Evolutionary conservation across 768 basidiomycete genomes (phyloP), one percentile per base, ranked within the genome.

Genomic region (Suillus brevipes): DNA sequence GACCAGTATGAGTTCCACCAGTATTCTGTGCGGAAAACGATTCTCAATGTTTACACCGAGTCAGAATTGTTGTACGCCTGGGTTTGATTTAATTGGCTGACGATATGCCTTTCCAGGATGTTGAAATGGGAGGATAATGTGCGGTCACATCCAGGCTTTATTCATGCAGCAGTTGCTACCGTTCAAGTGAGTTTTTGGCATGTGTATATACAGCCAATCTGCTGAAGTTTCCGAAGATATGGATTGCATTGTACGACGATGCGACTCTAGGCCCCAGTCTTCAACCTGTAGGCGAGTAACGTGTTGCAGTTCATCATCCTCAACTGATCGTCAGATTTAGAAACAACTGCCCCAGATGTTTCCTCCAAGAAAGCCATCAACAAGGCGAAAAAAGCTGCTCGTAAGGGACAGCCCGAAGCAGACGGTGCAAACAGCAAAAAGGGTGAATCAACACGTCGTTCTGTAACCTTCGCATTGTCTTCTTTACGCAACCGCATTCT

Each of bases 1-100:
- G 96, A 97, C 72, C 95, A 99, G 77, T 98, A 91, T 70, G 97
- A 99, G 76, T 99, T 99, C 83, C 97, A 99, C 75, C 88, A 91
- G 8, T 99, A 98, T 76, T 93, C 93, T 68, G 69, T 98, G 69
- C 89, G 97, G 61, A 95, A 92, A 70, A 92, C 89, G 71, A 97
- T 92, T 9, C 78, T 99, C 40, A 90, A 89, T 61, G 87, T 94
- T 14, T 99, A 99, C 74, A 66, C 92, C 61, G 86, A 88, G 97
- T 98, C 69, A 66, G 91, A 80, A 10, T 36, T 18, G 43, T 36
- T 18, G 45, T 38, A 50, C 56, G 3, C 34, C 8, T 9, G 57
- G 28, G 64, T 52, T 36, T 67, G 45, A n/a, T 57, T 28, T 65
- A 40, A 16, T 62, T 47, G 61, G 42, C 62, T 71, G 28, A 59